Conservation (phyloP, 306 rosid genomes). For the Acacia melanoxylon region DNA sequence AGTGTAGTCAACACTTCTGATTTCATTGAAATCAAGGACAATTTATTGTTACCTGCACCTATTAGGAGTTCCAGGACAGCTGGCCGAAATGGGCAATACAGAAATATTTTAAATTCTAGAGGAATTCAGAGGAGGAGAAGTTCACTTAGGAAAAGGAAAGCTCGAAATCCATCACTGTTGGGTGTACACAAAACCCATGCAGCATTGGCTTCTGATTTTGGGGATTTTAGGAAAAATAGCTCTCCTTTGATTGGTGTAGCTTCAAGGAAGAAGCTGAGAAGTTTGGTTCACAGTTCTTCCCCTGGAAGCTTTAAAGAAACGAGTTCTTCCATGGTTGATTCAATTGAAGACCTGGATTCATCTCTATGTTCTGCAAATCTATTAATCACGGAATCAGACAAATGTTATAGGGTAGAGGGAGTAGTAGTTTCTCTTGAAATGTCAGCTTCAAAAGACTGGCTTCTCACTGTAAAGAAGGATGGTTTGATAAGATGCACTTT, state of each 20-base stretch:
- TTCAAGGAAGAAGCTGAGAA: conserved; percentile 42
- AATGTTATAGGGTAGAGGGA: conserved; percentile 60
- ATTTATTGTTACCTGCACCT: conserved; percentile 27
- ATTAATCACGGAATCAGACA: conserved; percentile 57
- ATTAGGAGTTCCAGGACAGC: conserved; percentile 43
- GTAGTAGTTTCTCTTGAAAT: conserved; percentile 45
- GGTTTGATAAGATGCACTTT: conserved; percentile 48
- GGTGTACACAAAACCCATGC: conserved; percentile 44
- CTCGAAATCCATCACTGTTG: conserved; percentile 44
- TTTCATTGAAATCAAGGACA: conserved; percentile 23
- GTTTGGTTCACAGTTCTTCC: conserved; percentile 28
- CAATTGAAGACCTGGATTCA: conserved; percentile 32
- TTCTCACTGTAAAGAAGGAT: conserved; percentile 68
- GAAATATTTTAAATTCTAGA: conserved; percentile 42
- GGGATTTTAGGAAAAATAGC: conserved; percentile 39
- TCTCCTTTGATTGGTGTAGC: conserved; percentile 29
- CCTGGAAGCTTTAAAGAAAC: conserved; percentile 37
- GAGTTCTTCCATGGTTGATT: conserved; percentile 27
- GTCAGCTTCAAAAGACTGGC: conserved; percentile 58
- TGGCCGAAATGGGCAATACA: conserved; percentile 42
- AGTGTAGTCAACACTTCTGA: conserved; percentile 10
- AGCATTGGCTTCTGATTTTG: conserved; percentile 40
- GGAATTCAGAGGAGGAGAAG: conserved; percentile 58
- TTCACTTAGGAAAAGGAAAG: conserved; percentile 50
- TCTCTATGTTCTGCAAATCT: conserved; percentile 56